Base-by-base conservation (phyloP, 2,329 filamentous ascomycete species). In the Parascedosporium putredinis region DNA sequence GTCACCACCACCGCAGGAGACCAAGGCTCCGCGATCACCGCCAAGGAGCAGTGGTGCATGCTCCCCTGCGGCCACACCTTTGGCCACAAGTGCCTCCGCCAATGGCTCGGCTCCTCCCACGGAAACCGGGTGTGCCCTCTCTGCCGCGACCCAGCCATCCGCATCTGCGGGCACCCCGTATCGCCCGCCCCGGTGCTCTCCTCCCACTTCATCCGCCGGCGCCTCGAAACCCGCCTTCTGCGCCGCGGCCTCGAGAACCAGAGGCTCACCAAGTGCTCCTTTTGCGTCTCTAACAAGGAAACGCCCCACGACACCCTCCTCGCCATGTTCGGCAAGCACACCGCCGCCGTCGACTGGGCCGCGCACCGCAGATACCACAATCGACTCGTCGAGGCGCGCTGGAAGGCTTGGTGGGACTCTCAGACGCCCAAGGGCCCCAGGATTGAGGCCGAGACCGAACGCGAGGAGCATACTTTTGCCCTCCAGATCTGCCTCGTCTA, bases 31-130 rank as follows among this genome's bases (percentile, higher is more conserved):
- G n/a, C n/a, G n/a, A n/a, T n/a, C n/a, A n/a, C n/a, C n/a, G n/a
- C n/a, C n/a, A n/a, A n/a, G n/a, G 46, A 49, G 22, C 22, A 42
- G 18, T 42, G 33, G 33, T 49, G 46, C 34, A 25, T 40, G 16
- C 46, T 49, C 24, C 46, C 20, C 20, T 49, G 46, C 34, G 46
- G 46, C 6, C 46, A 49, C 46, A 49, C 20, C n/a, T 49, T 49
- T 23, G 46, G 46, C n/a, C 22, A 49, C 46, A 18, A 22, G 33
- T 49, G 46, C 34, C 33, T 49, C 23, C n/a, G 33, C 31, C 5
- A 8, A 8, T 40, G 36, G 36, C 14, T 49, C 34, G 23, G 36
- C 34, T 14, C 8, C 20, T 10, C 18, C 12, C 33, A 8, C 46
- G 6, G 8, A 14, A 6, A n/a, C 8, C 33, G 33, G 6, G 2